Base-by-base conservation (phyloP, 2,329 filamentous ascomycete genomes). In the Colletotrichum neosansevieriae region DNA sequence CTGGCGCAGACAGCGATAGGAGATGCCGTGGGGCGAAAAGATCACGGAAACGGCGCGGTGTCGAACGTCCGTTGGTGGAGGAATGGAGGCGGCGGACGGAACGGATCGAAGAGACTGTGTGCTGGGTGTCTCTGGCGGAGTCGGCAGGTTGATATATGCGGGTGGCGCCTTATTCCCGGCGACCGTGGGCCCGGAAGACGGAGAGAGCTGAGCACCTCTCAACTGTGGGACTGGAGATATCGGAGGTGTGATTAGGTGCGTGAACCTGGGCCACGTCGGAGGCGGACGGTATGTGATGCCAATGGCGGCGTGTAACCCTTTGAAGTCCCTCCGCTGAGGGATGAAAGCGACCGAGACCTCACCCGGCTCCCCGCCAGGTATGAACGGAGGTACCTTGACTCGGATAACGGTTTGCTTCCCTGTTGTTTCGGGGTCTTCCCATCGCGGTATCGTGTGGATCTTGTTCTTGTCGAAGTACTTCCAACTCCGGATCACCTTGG, bases 311-410 rank as follows among this genome's bases (percentile, higher is more conserved):
- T 92, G 90, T 0, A 91, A 74, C 3, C 86, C 85, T 7, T 86
- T 87, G 4, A 89, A 73, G 73, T 92, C 89, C 54, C 82, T 78
- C 73, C 86, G 88, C 60, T 89, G 87, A 0, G 86, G 81, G 34
- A 93, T 85, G 75, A 89, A 89, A 1, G 90, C 83, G n/a, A 94
- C 82, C 0, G 90, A 92, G n/a, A 93, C 84, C 78, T 93, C 90
- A 17, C 91, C 91, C 9, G 84, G 80, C 13, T 82, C 78, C 5
- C 87, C 89, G 24, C 83, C 82, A 0, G 83, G 77, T 2, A 83
- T 79, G 24, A 85, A 76, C 0, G 89, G 77, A 2, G 87, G 86
- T 4, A 93, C 80, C 1, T 83, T 79, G 9, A 92, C 76, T 2
- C 83, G 79, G 9, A 80, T 64, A 2, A 81, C 76, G 1, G 74